These are phyloP conservation scores for Cinnamomum chago DNA, from an alignment of 164 flowering plant species.

Conservation along the genomic window DNA sequence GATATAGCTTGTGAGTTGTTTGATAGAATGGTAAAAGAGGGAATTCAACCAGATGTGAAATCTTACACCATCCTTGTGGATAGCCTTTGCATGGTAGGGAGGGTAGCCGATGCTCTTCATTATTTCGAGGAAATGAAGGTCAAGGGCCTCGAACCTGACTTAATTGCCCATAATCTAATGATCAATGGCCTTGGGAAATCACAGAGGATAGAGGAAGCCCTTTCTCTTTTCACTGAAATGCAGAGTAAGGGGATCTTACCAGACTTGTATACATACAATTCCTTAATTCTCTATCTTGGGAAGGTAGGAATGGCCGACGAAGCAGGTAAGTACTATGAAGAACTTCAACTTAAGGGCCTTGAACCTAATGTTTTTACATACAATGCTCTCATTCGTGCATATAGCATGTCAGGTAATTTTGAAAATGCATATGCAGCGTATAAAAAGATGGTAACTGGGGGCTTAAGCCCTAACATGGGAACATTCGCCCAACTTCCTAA, in stretches of 20 bases:
- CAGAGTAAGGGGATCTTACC: conserved; percentile 49
- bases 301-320: conserved; percentile 68
- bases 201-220: conserved; percentile 64
- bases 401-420: conserved; percentile 57
- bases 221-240: conserved; percentile 70
- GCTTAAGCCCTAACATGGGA: conserved; percentile 75
- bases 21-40: conserved; percentile 65
- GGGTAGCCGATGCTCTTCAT: conserved; percentile 60
- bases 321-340: conserved; percentile 68
- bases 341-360: conserved; percentile 54
- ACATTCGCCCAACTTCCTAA: conserved; percentile 91
- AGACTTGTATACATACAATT: conserved; percentile 75
- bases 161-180: conserved; percentile 70
- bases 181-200: conserved; percentile 76
- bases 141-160: conserved; percentile 66
- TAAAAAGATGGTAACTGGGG: conserved; percentile 78
- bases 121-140: conserved; percentile 66
- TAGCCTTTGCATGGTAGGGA: conserved; percentile 67
- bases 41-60: conserved; percentile 76
- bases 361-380: conserved; percentile 82
- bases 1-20: conserved; percentile 60
- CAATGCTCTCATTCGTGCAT: conserved; percentile 82
- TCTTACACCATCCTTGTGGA: conserved; percentile 78
- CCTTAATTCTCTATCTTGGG: conserved; percentile 74
- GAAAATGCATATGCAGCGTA: conserved; percentile 75